A percentile compares a stretch with the other conserved stretches of the same genome.
Conservation (phyloP, 2,329 filamentous ascomycete genomes). For the Xylaria sp. region DNA sequence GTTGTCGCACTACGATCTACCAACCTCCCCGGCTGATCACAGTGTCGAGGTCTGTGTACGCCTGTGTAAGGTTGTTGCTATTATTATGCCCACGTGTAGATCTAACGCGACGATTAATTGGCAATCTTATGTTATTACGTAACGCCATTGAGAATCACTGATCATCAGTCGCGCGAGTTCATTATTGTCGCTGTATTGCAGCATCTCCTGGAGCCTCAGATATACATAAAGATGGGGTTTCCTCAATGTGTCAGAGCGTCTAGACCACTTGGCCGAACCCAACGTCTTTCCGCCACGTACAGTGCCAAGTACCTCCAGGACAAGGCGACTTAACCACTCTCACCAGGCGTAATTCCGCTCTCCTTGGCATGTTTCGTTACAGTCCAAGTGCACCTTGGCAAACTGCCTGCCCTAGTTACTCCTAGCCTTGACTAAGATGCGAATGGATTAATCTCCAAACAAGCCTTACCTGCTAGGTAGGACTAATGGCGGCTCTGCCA, state of each 20-base stretch:
- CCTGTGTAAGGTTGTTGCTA: background rate
- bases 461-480: background rate
- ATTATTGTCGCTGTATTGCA: background rate
- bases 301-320: background rate
- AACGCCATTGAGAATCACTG: background rate
- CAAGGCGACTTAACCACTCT: background rate
- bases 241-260: background rate
- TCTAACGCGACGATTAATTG: background rate
- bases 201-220: background rate
- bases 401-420: background rate
- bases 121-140: background rate
- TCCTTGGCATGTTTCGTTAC: constrained; percentile 14
- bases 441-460: background rate
- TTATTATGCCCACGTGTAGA: no score
- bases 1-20: no score
- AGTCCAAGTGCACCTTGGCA: background rate
- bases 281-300: background rate
- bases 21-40: no score
- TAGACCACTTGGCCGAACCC: background rate
- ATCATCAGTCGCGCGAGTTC: background rate
- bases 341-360: background rate
- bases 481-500: background rate
- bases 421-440: background rate
- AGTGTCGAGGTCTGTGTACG: no score
- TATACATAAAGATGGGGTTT: background rate